A percentile compares a stretch with the other conserved stretches of the same genome.
Evolutionary conservation across 768 basidiomycete genomes (phyloP).

Genomic region (Paxillus involutus): DNA sequence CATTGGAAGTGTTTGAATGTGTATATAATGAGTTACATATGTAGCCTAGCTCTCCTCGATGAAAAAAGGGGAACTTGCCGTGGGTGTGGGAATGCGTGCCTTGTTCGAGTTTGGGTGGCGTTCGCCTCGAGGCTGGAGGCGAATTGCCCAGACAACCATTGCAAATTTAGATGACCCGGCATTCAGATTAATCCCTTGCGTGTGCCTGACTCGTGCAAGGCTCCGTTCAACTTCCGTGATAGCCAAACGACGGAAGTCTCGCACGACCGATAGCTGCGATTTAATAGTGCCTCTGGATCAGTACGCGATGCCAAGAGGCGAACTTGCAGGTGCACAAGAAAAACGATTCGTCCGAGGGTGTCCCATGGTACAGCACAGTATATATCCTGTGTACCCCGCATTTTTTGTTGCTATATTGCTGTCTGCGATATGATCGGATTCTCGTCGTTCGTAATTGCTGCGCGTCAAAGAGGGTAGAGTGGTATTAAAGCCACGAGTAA

Average conservation of each 20-base stretch:
- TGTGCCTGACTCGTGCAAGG: neutral
- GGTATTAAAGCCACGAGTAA: constrained; percentile 13
- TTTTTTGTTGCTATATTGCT: neutral
- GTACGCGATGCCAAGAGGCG: too few species aligned
- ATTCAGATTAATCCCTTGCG: constrained; percentile 12
- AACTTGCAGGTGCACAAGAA: too few species aligned
- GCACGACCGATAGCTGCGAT: constrained; percentile 22
- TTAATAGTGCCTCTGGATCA: neutral
- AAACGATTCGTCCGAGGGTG: too few species aligned
- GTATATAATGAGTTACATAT: constrained; percentile 2
- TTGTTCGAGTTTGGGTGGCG: neutral
- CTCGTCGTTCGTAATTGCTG: neutral
- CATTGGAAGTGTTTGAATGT: too few species aligned
- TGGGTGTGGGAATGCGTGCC: constrained; percentile 12
- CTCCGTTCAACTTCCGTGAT: neutral
- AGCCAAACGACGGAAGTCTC: constrained; percentile 13
- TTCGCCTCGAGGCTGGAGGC: constrained; percentile 16
- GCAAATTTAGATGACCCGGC: constrained; percentile 2
- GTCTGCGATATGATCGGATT: constrained; percentile 7
- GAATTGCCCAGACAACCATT: constrained; percentile 6
- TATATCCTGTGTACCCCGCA: neutral
- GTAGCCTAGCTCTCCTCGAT: constrained; percentile 10
- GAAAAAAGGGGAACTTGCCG: constrained; percentile 8
- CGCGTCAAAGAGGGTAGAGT: neutral
- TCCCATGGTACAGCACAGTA: too few species aligned